A percentile compares a stretch with the other conserved stretches of the same genome.
Conservation (phyloP, 805 yeast genomes). For the Kregervanrija pseudodelftensis region DNA sequence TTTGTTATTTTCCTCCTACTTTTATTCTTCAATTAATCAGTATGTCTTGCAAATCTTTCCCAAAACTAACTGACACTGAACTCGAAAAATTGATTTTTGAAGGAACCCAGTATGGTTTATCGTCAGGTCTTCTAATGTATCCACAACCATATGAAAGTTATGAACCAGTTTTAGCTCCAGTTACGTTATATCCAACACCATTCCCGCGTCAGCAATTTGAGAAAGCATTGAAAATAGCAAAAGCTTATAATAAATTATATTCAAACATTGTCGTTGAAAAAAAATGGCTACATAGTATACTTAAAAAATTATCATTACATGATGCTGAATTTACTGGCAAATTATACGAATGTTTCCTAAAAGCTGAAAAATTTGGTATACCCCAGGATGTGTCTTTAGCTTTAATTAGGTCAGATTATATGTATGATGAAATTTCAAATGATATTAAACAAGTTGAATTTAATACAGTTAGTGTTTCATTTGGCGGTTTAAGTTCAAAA, state of each 20-base stretch:
- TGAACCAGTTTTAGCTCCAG: slow-evolving; percentile 66
- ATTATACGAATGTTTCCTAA: slow-evolving; percentile 52
- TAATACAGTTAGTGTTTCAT: slow-evolving; percentile 92
- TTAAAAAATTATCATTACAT: slow-evolving; percentile 45
- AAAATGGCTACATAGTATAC: slow-evolving; percentile 55
- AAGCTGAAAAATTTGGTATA: slow-evolving; percentile 42
- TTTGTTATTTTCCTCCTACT: no score
- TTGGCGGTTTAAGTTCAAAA: slow-evolving; percentile 82
- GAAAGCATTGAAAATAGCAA: slow-evolving; percentile 60
- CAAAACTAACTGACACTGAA: slow-evolving; percentile 7
- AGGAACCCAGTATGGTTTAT: slow-evolving; percentile 66
- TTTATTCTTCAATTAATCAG: neutral
- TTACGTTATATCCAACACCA: slow-evolving; percentile 87
- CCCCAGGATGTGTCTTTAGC: slow-evolving; percentile 71
- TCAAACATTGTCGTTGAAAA: slow-evolving; percentile 53
- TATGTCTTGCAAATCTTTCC: slow-evolving; percentile 12
- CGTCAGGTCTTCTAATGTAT: slow-evolving; percentile 79
- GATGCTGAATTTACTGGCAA: slow-evolving; percentile 80
- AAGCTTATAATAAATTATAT: slow-evolving; percentile 65
- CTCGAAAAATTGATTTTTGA: slow-evolving; percentile 13
- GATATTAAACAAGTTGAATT: slow-evolving; percentile 89
- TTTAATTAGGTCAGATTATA: slow-evolving; percentile 83
- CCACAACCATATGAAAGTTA: slow-evolving; percentile 38
- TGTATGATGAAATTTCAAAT: slow-evolving; percentile 48
- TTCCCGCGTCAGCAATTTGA: slow-evolving; percentile 63